Conservation (phyloP, 2,329 filamentous ascomycete species). For the Neopestalotiopsis sp. region DNA sequence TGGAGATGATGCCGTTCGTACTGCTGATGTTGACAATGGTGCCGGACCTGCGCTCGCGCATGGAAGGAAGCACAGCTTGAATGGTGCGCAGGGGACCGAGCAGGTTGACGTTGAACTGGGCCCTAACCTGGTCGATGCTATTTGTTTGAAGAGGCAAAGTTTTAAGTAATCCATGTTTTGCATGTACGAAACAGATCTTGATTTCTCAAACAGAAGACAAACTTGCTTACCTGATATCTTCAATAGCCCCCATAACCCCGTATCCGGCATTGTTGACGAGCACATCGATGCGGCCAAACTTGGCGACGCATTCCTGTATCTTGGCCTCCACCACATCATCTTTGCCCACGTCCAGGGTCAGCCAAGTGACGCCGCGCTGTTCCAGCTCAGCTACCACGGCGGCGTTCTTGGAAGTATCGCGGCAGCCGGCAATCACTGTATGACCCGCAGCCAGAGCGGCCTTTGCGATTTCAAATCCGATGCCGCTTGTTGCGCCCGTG, state of each 20-base stretch:
- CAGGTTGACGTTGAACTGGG: slow-evolving; percentile 31
- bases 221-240: slow-evolving; percentile 31
- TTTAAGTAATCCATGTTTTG: too few relatives aligned
- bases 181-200: too few relatives aligned
- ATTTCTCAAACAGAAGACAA: too few relatives aligned
- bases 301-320: slow-evolving; percentile 26
- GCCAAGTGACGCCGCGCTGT: slow-evolving; percentile 30
- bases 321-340: slow-evolving; percentile 25
- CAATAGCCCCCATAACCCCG: slow-evolving; percentile 30
- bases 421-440: slow-evolving; percentile 47
- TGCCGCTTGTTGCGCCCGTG: slow-evolving; percentile 49
- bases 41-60: slow-evolving; percentile 30
- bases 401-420: slow-evolving; percentile 22
- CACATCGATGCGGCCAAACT: slow-evolving; percentile 39
- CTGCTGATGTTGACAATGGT: slow-evolving; percentile 36
- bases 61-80: slow-evolving; percentile 30
- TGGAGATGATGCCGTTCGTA: slow-evolving; percentile 17
- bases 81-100: slow-evolving; percentile 31
- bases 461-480: slow-evolving; percentile 42
- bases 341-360: slow-evolving; percentile 33
- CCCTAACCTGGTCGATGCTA: slow-evolving; percentile 28
- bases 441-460: slow-evolving; percentile 43
- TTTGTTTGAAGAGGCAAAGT: background rate
- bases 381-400: background rate
- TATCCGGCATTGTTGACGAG: slow-evolving; percentile 46